Evolutionary conservation across 2,329 filamentous ascomycete genomes (phyloP).

Genomic region (Cladophialophora immunda): DNA sequence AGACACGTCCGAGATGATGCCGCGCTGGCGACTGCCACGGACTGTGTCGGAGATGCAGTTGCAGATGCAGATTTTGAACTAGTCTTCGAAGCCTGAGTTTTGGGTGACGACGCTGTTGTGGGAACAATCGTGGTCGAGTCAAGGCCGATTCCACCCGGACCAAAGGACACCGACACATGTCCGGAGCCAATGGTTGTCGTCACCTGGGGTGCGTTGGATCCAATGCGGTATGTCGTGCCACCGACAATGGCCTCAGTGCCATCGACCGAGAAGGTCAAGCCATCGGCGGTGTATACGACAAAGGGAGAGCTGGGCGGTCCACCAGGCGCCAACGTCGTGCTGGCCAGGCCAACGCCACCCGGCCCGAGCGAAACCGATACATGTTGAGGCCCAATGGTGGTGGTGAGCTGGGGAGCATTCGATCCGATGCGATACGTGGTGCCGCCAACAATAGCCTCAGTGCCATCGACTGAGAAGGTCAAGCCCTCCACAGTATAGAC

Average conservation of each 20-base stretch:
- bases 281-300: constrained; percentile 35
- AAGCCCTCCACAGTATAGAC: constrained; percentile 37
- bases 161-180: constrained; percentile 60
- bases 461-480: constrained; percentile 41
- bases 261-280: constrained; percentile 41
- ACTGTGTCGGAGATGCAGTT: constrained; percentile 23
- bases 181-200: constrained; percentile 58
- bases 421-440: constrained; percentile 63
- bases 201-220: constrained; percentile 50
- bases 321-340: constrained; percentile 37
- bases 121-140: constrained; percentile 49
- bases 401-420: constrained; percentile 51
- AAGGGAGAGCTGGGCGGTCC: constrained; percentile 18
- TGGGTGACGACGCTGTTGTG: constrained; percentile 19
- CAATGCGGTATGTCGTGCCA: constrained; percentile 62
- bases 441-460: constrained; percentile 56
- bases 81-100: constrained; percentile 21
- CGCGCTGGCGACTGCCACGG: neutral
- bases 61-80: constrained; percentile 11
- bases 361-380: constrained; percentile 60
- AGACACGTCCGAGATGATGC: neutral
- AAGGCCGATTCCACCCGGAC: constrained; percentile 59
- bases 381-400: constrained; percentile 59
- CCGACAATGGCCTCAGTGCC: constrained; percentile 54
- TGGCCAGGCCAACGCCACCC: constrained; percentile 39